phyloP scores from a whole-genome alignment of 2,329 filamentous ascomycete genomes.

The Beauveria sp. region DNA sequence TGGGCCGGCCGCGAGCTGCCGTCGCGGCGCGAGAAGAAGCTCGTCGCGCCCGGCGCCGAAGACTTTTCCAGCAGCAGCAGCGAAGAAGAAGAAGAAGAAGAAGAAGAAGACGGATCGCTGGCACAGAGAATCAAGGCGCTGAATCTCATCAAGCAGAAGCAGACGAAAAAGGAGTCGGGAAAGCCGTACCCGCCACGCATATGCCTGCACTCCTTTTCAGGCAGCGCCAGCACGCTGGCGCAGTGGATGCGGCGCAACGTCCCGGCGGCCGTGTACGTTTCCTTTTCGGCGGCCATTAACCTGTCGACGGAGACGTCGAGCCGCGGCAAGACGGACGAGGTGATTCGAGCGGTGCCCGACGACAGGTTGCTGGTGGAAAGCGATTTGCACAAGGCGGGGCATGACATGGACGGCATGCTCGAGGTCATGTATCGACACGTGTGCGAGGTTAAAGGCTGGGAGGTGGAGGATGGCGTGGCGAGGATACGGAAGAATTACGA shows the following conservation, averaged over 20 bases:
- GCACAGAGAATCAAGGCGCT: constrained; percentile 13
- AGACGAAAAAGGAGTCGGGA: background rate
- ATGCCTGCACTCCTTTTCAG: constrained; percentile 91
- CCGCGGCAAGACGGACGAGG: constrained; percentile 45
- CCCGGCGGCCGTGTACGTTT: constrained; percentile 75
- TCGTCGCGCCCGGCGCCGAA: constrained; percentile 40
- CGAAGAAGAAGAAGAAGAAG: constrained; percentile 29
- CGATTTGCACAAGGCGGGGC: constrained; percentile 77
- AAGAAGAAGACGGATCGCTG: constrained; percentile 14
- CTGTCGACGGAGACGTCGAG: constrained; percentile 43
- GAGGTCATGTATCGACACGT: constrained; percentile 70
- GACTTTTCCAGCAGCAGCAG: constrained; percentile 33
- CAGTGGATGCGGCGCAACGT: constrained; percentile 70
- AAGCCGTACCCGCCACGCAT: constrained; percentile 77
- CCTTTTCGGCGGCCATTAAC: constrained; percentile 81
- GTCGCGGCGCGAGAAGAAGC: constrained; percentile 50
- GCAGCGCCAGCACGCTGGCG: constrained; percentile 62
- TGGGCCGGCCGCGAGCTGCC: constrained; percentile 65
- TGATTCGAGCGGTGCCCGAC: constrained; percentile 67
- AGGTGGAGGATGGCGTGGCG: constrained; percentile 60
- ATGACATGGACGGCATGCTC: constrained; percentile 68
- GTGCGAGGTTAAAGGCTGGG: constrained; percentile 73
- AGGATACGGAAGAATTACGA: constrained; percentile 68
- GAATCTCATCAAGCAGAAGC: background rate
- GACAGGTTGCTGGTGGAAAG: constrained; percentile 80